Evolutionary conservation across 495 filamentous ascomycete genomes (phyloP).

Genomic region (Neurospora tetraspora): DNA sequence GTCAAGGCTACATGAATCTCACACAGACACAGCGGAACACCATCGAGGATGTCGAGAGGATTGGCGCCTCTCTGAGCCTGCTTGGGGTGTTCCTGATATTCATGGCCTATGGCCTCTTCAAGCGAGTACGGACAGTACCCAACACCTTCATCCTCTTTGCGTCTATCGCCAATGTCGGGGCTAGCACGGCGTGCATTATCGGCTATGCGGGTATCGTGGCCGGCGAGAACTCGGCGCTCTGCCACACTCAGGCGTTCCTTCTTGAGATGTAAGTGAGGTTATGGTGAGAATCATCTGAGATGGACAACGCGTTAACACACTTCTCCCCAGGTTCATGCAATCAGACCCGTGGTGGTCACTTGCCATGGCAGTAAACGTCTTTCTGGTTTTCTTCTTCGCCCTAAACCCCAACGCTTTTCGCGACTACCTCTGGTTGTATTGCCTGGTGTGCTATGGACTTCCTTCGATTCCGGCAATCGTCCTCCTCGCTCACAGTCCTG

Average conservation of each 20-base stretch:
- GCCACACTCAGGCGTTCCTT: conserved; percentile 69
- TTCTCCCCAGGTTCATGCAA: conserved; percentile 42
- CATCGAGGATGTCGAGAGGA: conserved; percentile 33
- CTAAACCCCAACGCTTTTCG: conserved; percentile 57
- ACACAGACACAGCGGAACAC: conserved; percentile 17
- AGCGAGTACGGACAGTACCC: conserved; percentile 59
- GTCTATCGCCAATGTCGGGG: conserved; percentile 69
- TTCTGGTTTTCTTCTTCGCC: conserved; percentile 69
- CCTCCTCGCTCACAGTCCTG: conserved; percentile 33
- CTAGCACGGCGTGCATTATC: conserved; percentile 69
- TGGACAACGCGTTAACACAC: neutral
- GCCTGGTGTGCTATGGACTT: conserved; percentile 61
- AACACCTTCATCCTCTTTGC: conserved; percentile 79
- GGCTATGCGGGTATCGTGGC: conserved; percentile 42
- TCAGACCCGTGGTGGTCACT: conserved; percentile 51
- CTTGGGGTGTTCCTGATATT: conserved; percentile 61
- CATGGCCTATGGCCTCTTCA: conserved; percentile 51
- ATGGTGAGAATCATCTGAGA: neutral
- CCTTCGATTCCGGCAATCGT: conserved; percentile 60
- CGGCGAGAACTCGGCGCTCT: conserved; percentile 47
- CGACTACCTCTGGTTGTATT: conserved; percentile 58
- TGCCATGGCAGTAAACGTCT: conserved; percentile 81
- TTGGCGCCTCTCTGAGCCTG: conserved; percentile 51
- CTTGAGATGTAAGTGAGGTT: conserved; percentile 41
- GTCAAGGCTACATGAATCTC: conserved; percentile 22